Percentiles rank a stretch among this genome's conserved stretches.
These are phyloP conservation scores for Phaeophleospora eucalypticola DNA, from an alignment of 2,329 filamentous ascomycete genomes.

Conservation along the genomic window DNA sequence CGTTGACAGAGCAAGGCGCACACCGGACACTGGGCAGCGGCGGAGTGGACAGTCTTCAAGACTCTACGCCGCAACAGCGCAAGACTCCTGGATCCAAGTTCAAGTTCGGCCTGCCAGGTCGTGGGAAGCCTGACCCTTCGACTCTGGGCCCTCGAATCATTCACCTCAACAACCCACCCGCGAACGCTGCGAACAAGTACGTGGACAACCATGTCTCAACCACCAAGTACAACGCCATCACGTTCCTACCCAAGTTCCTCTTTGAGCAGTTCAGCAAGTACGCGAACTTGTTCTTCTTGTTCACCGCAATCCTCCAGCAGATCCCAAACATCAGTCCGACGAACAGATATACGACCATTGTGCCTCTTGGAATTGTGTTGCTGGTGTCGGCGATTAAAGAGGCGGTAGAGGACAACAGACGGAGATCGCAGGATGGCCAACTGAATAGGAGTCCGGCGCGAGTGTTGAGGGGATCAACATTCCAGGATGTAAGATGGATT, in stretches of 20 bases:
- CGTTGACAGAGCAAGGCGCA: constrained; percentile 73
- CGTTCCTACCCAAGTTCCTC: constrained; percentile 93
- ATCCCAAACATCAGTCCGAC: constrained; percentile 93
- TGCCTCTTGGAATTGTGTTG: constrained; percentile 83
- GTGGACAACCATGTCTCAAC: constrained; percentile 96
- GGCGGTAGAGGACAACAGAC: constrained; percentile 84
- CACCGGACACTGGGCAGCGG: constrained; percentile 13
- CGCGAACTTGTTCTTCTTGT: constrained; percentile 98
- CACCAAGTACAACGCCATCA: constrained; percentile 91
- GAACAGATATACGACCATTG: constrained; percentile 93
- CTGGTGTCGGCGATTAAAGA: constrained; percentile 95
- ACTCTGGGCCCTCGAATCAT: constrained; percentile 90
- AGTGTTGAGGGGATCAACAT: constrained; percentile 76
- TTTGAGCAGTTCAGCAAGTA: constrained; percentile 99
- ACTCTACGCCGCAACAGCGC: constrained; percentile 29
- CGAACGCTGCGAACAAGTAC: constrained; percentile 84
- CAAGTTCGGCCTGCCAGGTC: constrained; percentile 80
- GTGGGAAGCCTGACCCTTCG: constrained; percentile 77
- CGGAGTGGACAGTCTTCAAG: constrained; percentile 9
- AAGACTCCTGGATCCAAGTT: constrained; percentile 71
- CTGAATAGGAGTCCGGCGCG: constrained; percentile 84
- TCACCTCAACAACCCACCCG: constrained; percentile 91
- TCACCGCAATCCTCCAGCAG: constrained; percentile 90
- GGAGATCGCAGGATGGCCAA: constrained; percentile 78
- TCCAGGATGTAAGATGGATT: constrained; percentile 88